Evolutionary conservation across 768 basidiomycete genomes (phyloP).

Genomic region (Pleurotus sapidus): DNA sequence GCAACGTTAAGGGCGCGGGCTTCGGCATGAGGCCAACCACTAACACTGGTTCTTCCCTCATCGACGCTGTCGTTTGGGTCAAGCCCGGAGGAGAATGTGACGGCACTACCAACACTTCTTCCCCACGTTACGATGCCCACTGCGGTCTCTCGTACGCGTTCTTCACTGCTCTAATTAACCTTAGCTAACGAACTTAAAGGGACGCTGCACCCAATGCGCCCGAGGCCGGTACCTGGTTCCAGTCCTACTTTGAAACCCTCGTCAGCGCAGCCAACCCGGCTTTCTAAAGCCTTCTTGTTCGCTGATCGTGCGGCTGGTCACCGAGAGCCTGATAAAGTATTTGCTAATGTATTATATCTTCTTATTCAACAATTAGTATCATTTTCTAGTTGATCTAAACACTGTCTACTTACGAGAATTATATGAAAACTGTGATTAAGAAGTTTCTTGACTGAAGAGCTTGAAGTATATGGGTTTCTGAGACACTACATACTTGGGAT

Average conservation of each 20-base stretch:
- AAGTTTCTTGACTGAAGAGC: too few relatives aligned
- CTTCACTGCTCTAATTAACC: not conserved
- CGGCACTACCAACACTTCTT: constrained; percentile 54
- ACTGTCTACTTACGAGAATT: too few relatives aligned
- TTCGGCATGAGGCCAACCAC: constrained; percentile 59
- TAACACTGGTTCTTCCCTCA: constrained; percentile 49
- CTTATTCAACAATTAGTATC: too few relatives aligned
- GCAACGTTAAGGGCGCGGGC: constrained; percentile 64
- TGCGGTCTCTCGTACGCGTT: constrained; percentile 44
- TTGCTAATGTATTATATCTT: not conserved
- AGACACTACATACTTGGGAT: too few relatives aligned
- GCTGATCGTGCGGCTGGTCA: not conserved
- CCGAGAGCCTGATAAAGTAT: not conserved
- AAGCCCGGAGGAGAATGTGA: constrained; percentile 71
- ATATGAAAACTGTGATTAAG: too few relatives aligned
- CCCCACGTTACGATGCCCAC: constrained; percentile 50
- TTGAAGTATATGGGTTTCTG: too few relatives aligned
- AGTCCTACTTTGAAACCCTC: constrained; percentile 59
- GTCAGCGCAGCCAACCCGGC: constrained; percentile 53
- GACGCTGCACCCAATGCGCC: constrained; percentile 56
- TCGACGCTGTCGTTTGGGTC: constrained; percentile 64
- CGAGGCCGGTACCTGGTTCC: constrained; percentile 68
- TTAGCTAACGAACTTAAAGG: constrained; percentile 21
- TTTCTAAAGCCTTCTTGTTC: constrained; percentile 27
- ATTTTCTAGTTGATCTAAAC: too few relatives aligned